Percentiles rank a stretch among this genome's conserved stretches.
Conservation (phyloP, 306 rosid species). For the Quercus robur region DNA sequence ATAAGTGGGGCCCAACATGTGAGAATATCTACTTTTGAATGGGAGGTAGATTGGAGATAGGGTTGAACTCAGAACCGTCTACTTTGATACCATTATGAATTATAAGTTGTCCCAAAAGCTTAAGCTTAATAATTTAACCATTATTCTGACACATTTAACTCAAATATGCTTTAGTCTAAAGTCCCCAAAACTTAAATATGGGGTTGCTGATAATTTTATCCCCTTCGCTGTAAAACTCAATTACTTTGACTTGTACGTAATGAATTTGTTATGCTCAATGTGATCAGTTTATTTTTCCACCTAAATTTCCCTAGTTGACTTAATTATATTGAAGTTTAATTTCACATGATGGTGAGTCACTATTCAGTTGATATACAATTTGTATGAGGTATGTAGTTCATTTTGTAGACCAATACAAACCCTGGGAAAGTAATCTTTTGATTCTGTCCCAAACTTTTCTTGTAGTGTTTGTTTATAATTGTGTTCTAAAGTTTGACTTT, state of each 20-base stretch:
- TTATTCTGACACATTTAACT: not conserved
- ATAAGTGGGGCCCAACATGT: no score
- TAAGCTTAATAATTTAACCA: no score
- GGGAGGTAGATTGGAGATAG: no score
- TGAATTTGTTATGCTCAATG: not conserved
- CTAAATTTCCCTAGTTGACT: not conserved
- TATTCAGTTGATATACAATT: not conserved
- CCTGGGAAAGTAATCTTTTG: not conserved
- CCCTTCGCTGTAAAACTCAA: not conserved
- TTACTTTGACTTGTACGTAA: not conserved
- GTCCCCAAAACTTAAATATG: not conserved
- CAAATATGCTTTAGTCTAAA: not conserved
- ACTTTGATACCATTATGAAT: no score
- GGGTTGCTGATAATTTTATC: not conserved
- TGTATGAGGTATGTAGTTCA: not conserved
- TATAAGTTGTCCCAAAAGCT: no score
- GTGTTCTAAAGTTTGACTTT: not conserved
- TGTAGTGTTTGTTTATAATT: not conserved
- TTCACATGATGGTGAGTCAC: not conserved
- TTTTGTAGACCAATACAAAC: not conserved
- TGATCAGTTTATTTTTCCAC: not conserved
- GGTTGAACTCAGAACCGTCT: no score
- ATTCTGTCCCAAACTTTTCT: not conserved
- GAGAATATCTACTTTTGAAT: no score
- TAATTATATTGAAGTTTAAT: not conserved